Evolutionary conservation across 2,329 filamentous ascomycete species (phyloP), one percentile per base, ranked within the genome.

Genomic region (Mycosphaerella arachidis): DNA sequence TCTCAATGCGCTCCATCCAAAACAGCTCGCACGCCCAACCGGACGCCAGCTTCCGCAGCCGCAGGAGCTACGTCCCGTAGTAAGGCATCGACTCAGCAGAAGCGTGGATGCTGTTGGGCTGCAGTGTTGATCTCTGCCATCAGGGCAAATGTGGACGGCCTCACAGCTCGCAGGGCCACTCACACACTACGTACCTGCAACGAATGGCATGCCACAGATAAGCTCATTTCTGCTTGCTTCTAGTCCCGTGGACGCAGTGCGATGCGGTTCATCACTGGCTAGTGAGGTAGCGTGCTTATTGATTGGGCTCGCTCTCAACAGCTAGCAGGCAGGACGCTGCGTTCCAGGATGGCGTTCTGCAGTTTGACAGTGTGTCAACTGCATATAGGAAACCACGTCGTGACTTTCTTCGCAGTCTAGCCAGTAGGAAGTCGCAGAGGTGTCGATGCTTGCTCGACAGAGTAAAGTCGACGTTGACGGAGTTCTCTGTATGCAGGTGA

Each of bases 201-300:
- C 61, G 57, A 64, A 63, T 65, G 59, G 62, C 53, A 55, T 58
- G 63, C 58, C 53, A 57, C 56, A 54, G 53, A 30, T 61, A 63
- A 67, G 70, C 61, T 62, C 53, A 53, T 57, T 53, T 59, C n/a
- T 60, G 54, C 58, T 60, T 58, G 56, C 48, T 58, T 48, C 43
- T 24, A 43, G 51, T 76, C 75, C 73, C 72, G 74, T 76, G 73
- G 72, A 71, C 67, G 68, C 63, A 67, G 69, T 56, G 67, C 71
- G 68, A 76, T 77, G 76, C 74, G 71, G 67, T 62, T 67, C 57
- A 62, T 65, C 62, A 64, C 66, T 65, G 66, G 65, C 60, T 61
- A 56, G 58, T 10, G 16, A 16, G 27, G 46, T 57, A 53, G 56
- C 56, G 56, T 40, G 48, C 18, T 8, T 35, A 27, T 40, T 57